Conservation (phyloP, 768 basidiomycete genomes). For the Auricularia auricula-judae region DNA sequence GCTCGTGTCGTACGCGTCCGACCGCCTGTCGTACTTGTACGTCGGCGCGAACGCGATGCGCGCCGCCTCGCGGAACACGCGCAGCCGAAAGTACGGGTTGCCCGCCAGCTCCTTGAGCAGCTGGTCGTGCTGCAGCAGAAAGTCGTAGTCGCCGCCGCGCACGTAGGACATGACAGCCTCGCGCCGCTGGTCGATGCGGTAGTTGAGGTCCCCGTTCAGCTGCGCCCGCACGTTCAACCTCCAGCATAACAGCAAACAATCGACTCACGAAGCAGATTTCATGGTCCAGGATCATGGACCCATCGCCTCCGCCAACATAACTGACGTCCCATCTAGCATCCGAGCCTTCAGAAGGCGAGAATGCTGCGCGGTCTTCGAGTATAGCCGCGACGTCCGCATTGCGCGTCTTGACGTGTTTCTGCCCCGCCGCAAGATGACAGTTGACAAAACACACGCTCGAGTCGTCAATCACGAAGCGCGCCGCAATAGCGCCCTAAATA, state of each 20-base stretch:
- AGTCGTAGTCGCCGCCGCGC: conserved; percentile 49
- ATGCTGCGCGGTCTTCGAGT: conserved; percentile 68
- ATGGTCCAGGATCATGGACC: conserved; percentile 87
- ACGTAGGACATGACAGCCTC: conserved; percentile 69
- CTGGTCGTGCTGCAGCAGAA: conserved; percentile 72
- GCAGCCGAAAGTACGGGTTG: conserved; percentile 81
- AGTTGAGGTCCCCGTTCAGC: conserved; percentile 94
- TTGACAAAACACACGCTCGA: conserved; percentile 93
- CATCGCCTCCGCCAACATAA: conserved; percentile 86
- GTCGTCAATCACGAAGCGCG: conserved; percentile 82
- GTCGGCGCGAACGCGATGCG: conserved; percentile 78
- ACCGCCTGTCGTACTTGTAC: conserved; percentile 85
- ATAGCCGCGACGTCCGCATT: conserved; percentile 85
- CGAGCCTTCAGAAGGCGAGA: conserved; percentile 32
- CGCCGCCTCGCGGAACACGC: conserved; percentile 65
- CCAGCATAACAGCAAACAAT: neutral
- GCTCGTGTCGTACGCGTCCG: conserved; percentile 73
- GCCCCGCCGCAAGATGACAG: conserved; percentile 94
- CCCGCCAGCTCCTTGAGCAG: conserved; percentile 78
- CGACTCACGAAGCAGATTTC: conserved; percentile 78
- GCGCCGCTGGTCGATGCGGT: conserved; percentile 88
- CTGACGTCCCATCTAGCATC: conserved; percentile 42
- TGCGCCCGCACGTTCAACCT: conserved; percentile 15
- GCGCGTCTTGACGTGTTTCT: conserved; percentile 66
- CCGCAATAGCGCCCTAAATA: conserved; percentile 76